Percentiles rank a stretch among this genome's conserved stretches.
Conservation (phyloP, 257 asterid genomes). For the Schizonepeta tenuifolia region DNA sequence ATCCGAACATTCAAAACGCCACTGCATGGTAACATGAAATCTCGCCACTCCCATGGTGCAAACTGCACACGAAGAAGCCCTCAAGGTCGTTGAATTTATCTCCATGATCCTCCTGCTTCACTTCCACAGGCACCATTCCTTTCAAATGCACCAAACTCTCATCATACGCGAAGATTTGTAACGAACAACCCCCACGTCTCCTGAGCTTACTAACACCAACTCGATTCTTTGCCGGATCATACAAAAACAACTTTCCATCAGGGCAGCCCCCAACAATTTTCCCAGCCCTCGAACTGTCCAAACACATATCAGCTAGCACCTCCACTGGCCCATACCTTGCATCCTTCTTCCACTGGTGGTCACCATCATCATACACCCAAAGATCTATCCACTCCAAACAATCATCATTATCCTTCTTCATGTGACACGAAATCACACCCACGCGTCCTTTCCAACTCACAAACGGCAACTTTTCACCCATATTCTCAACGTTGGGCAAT, state of each 20-base stretch:
- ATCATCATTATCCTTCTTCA: background rate
- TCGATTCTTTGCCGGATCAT: background rate
- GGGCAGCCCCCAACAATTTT: background rate
- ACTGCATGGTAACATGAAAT: no score
- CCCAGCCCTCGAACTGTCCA: background rate
- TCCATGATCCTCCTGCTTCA: no score
- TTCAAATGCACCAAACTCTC: background rate
- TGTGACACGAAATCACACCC: background rate
- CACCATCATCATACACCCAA: background rate
- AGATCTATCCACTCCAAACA: background rate
- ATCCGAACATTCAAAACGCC: no score
- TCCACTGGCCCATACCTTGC: background rate
- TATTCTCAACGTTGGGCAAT: background rate
- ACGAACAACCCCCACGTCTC: no score
- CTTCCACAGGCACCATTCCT: background rate
- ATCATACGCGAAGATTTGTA: background rate
- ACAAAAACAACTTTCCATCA: background rate
- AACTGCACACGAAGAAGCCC: no score
- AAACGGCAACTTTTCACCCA: background rate
- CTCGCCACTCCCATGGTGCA: no score
- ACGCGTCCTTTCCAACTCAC: background rate
- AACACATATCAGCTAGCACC: background rate
- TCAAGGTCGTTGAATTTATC: background rate
- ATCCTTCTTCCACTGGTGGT: background rate
- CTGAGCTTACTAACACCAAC: no score